A percentile compares a stretch with the other conserved stretches of the same genome.
These are phyloP conservation scores for Penicillium cosmopolitanum DNA, from an alignment of 495 filamentous ascomycete genomes.

Conservation along the genomic window DNA sequence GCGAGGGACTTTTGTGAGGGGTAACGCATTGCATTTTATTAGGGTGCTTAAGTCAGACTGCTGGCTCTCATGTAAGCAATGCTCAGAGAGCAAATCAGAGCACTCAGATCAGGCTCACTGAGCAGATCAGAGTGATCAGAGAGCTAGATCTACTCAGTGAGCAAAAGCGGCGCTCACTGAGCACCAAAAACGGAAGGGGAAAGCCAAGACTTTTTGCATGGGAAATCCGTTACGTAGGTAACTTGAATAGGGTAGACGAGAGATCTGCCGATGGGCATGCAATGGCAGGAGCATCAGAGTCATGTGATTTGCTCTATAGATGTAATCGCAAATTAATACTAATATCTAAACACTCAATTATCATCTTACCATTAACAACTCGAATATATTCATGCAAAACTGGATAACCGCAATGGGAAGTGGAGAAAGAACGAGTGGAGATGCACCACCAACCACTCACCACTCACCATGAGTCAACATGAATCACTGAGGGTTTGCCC, in stretches of 20 bases:
- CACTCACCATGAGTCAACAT: conserved; percentile 6
- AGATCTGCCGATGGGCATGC: too few relatives aligned
- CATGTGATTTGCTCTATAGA: too few relatives aligned
- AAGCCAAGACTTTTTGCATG: conserved; percentile 4
- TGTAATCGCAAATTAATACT: too few relatives aligned
- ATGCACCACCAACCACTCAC: not conserved
- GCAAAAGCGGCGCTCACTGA: too few relatives aligned
- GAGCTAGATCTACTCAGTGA: too few relatives aligned
- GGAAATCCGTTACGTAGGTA: conserved; percentile 10
- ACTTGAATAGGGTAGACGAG: too few relatives aligned
- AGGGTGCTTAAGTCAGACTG: conserved; percentile 6
- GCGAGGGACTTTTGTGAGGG: conserved; percentile 1
- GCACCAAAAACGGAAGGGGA: not conserved
- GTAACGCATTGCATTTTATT: conserved; percentile 11
- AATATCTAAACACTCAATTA: too few relatives aligned
- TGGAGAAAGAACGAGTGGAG: conserved; percentile 3
- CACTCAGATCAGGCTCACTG: conserved; percentile 2
- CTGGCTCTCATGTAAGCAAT: conserved; percentile 14
- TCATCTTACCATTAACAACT: too few relatives aligned
- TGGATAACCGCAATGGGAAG: not conserved
- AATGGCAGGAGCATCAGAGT: too few relatives aligned
- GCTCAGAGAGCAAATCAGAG: conserved; percentile 8
- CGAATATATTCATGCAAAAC: not conserved
- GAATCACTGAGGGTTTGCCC: not conserved
- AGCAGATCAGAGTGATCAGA: not conserved